phyloP scores from a whole-genome alignment of 768 basidiomycete genomes.

The Xerocomellus chrysenteron region DNA sequence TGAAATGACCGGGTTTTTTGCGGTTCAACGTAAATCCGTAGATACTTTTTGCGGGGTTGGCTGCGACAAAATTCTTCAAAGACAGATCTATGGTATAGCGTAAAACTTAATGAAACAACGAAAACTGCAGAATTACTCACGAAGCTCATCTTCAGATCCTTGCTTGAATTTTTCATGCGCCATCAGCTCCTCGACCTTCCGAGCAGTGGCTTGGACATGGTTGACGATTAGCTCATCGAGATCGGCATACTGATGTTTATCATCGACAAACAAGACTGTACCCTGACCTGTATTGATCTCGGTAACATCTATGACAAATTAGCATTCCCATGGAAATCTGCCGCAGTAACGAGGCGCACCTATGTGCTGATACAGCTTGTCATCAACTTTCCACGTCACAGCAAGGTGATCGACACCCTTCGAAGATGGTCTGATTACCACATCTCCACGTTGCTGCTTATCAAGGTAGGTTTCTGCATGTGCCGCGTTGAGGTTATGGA shows the following conservation, averaged over 20 bases:
- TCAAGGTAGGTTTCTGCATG: conserved; percentile 90
- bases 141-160: conserved; percentile 83
- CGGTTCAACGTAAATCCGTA: conserved; percentile 94
- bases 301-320: conserved; percentile 61
- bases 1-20: conserved; percentile 90
- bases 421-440: conserved; percentile 94
- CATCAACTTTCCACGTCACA: conserved; percentile 98
- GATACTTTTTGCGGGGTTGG: conserved; percentile 91
- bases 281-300: conserved; percentile 77
- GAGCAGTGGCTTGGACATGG: conserved; percentile 91
- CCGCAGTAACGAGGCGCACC: conserved; percentile 49
- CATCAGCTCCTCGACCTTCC: conserved; percentile 92
- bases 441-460: conserved; percentile 91
- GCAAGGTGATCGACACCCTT: conserved; percentile 92
- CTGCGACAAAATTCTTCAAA: conserved; percentile 86
- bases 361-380: conserved; percentile 94
- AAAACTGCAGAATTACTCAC: conserved; percentile 49
- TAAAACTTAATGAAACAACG: background rate
- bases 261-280: conserved; percentile 69
- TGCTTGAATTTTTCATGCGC: conserved; percentile 93
- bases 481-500: conserved; percentile 88
- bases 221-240: conserved; percentile 96
- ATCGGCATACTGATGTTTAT: conserved; percentile 83
- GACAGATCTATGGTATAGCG: conserved; percentile 59
- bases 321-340: conserved; percentile 1